These are phyloP conservation scores for Theobroma grandiflorum DNA, from an alignment of 441 rosid species.

Conservation along the genomic window DNA sequence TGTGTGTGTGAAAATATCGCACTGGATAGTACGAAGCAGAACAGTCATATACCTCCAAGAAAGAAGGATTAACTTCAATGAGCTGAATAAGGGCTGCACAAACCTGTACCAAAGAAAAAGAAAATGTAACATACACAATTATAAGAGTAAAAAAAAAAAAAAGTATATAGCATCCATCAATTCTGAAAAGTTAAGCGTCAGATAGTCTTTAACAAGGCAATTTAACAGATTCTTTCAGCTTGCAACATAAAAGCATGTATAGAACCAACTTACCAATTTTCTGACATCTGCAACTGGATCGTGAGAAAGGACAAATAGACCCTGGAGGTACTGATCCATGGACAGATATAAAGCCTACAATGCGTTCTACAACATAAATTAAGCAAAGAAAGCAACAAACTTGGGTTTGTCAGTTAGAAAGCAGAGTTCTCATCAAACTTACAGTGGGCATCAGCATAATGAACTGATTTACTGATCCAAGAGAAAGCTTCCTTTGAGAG, in stretches of 20 bases:
- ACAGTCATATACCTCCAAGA: conserved; percentile 72
- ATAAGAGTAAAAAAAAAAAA: background rate
- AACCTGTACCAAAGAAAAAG: conserved; percentile 54
- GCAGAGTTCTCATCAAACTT: conserved; percentile 37
- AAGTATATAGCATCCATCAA: background rate
- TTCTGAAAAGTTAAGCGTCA: background rate
- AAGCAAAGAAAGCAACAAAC: background rate
- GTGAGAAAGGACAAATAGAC: conserved; percentile 84
- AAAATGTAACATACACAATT: background rate
- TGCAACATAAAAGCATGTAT: background rate
- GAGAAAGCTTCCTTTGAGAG: conserved; percentile 80
- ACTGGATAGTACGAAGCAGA: background rate
- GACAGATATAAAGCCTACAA: conserved; percentile 80
- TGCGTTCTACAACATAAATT: background rate
- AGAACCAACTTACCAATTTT: conserved; percentile 65
- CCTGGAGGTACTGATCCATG: conserved; percentile 91
- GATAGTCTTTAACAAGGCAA: background rate
- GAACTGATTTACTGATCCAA: conserved; percentile 89
- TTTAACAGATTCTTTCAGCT: background rate
- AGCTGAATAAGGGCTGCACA: conserved; percentile 96
- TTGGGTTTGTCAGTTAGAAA: background rate
- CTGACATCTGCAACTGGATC: conserved; percentile 86
- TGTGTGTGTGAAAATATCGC: background rate
- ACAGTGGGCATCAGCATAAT: conserved; percentile 96
- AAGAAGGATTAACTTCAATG: conserved; percentile 79